Base-by-base conservation (phyloP, 257 asterid genomes). In the Verbena officinalis region DNA sequence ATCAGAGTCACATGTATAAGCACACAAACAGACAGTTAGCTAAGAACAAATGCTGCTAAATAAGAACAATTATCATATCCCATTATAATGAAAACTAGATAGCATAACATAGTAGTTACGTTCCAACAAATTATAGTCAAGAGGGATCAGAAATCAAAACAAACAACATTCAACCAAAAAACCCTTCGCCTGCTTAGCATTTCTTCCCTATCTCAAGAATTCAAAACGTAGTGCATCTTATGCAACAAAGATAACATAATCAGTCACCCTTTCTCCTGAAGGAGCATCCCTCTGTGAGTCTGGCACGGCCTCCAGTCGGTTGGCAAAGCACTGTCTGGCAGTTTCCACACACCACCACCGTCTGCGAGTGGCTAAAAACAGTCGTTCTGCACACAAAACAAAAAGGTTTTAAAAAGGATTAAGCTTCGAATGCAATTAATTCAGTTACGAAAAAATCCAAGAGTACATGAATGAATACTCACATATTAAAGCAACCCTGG, bases 251-350 rank as follows among this genome's bases (percentile, higher is more conserved):
- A 7, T 8, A 6, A 15, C 14, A 10, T 7, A 8, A 5, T 77
- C 53, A 86, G 10, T 86, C 91, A 5, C 95, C 88, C 83, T 86
- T 86, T 68, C 77, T 81, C 64, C 91, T 68, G 84, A 83, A 86
- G 43, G 95, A 83, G 70, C 95, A 86, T 1, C 95, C 95, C 74
- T 87, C 95, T 0, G 87, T 86, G 58, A 86, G 95, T 1, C 89
- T 64, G 21, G 95, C 95, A 2, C 86, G 83, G 0, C 86, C 89
- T 3, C 95, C 84, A 0, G 84, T 87, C 5, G 91, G 95, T 59
- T 83, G 86, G 79, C 89, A 83, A 71, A 83, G 55, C 33, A 83
- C 84, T 0, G 86, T 75, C 65, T 83, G 84, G 61, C 83, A 83
- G 67, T 78, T 80, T 6, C 86, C 84, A 5, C 89, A 80, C 12